Evolutionary conservation across 148 eudicot species (phyloP), one percentile per base, ranked within the genome.

Genomic region (Rhododendron kiyosumense): DNA sequence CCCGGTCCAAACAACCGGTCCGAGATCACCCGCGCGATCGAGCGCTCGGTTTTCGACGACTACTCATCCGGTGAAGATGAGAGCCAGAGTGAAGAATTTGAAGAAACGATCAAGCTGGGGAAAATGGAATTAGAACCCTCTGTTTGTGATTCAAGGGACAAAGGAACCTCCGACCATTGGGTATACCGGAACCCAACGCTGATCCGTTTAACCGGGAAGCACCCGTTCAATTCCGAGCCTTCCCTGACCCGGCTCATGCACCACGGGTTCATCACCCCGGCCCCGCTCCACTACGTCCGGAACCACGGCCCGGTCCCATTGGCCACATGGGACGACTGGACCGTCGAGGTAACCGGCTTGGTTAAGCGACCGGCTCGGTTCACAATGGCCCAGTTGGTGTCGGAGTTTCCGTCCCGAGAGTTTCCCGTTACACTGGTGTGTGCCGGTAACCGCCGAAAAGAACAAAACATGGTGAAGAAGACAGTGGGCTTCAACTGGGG

Each of bases 401-500:
- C 87, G 15, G 95, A 97, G 36, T 97, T 97, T 75, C 86, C 90
- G 1, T 34, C 49, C 88, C 89, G 91, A 6, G 99, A 97, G 85
- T 87, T 97, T 85, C 99, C 99, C 0, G 98, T 86, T 0, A 87
- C 94, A 0, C 92, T 97, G 3, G 99, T 96, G 0, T 96, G 99
- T 81, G 98, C 98, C 1, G 99, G 99, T 1, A 97, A 97, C 87
- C 91, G 99, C 24, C 89, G 99, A 6, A 97, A 95, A 77, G 99
- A 97, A 76, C 99, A 97, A 43, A 97, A 97, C 85, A 92, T 97
- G 98, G 92, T 92, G 0, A 93, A 94, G 38, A 88, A 97, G 46
- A 92, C 94, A 0, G 93, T 93, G 15, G 99, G 99, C 14, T 97
- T 97, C 91, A 95, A 97, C 88, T 97, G 99, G 99, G 99, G 99